Evolutionary conservation across 345 rosid genomes (phyloP).

Genomic region (Corchorus olitorius): DNA sequence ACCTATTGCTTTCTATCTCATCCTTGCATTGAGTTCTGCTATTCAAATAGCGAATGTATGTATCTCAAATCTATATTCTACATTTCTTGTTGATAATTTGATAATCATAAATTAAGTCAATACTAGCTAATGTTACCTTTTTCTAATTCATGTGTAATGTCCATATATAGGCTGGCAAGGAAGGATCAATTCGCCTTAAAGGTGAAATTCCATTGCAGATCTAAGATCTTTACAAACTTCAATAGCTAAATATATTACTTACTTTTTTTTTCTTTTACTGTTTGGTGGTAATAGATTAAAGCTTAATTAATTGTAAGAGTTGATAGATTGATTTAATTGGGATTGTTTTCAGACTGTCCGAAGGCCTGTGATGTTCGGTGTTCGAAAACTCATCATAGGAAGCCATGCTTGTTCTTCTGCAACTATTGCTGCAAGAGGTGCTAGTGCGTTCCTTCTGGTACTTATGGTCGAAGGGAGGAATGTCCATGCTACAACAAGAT

Average conservation of each 20-base stretch:
- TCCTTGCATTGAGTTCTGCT: neutral
- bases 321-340: neutral
- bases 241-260: neutral
- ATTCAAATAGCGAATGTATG: constrained; percentile 6
- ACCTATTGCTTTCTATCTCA: neutral
- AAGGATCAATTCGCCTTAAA: constrained; percentile 22
- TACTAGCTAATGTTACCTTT: neutral
- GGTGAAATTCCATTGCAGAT: neutral
- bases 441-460: constrained; percentile 49
- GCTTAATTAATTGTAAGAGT: no score
- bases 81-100: no score
- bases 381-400: constrained; percentile 30
- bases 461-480: constrained; percentile 31
- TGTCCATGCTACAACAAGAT: constrained; percentile 44
- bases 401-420: constrained; percentile 45
- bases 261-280: neutral
- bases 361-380: constrained; percentile 35
- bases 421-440: constrained; percentile 42
- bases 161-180: constrained; percentile 14
- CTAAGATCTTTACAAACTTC: neutral
- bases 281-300: no score
- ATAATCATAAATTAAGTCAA: neutral
- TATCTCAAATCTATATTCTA: neutral
- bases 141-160: neutral
- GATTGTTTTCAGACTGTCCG: constrained; percentile 11